Percentiles rank a stretch among this genome's conserved stretches.
Evolutionary conservation across 768 basidiomycete species (phyloP).

Genomic region (Porphyrellus cyaneotinctus): DNA sequence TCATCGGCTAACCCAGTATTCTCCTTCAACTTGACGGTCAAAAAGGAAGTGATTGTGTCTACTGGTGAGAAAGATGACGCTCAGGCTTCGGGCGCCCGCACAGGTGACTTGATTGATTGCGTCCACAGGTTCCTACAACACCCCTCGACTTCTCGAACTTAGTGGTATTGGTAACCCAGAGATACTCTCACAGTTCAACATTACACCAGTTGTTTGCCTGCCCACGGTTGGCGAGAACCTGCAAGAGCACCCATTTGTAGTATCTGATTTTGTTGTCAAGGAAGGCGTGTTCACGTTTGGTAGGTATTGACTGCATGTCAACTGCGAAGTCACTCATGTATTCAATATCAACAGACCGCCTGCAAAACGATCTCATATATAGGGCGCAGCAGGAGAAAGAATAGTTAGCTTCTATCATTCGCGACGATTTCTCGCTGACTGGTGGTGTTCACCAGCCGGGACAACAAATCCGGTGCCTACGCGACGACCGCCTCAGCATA

Average conservation of each 20-base stretch:
- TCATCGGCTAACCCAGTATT: background rate
- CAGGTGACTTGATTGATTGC: background rate
- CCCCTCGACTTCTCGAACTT: conserved; percentile 18
- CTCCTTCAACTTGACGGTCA: background rate
- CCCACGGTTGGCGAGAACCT: conserved; percentile 20
- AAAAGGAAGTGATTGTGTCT: background rate
- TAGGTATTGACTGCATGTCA: background rate
- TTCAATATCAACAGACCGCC: background rate
- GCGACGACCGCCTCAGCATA: conserved; percentile 14
- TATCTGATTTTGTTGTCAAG: conserved; percentile 14
- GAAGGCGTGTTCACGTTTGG: conserved; percentile 12
- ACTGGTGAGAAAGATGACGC: background rate
- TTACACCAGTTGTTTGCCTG: conserved; percentile 4
- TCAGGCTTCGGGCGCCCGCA: background rate
- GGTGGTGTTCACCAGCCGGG: background rate
- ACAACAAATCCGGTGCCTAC: conserved; percentile 13
- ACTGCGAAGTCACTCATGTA: background rate
- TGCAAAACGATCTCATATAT: conserved; percentile 13
- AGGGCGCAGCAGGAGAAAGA: conserved; percentile 8
- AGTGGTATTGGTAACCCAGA: conserved; percentile 15
- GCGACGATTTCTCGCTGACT: background rate
- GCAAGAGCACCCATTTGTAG: conserved; percentile 14
- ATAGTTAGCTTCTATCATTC: conserved; percentile 10
- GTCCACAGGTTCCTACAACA: conserved; percentile 11
- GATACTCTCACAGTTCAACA: conserved; percentile 8